Base-by-base conservation (phyloP, 257 asterid species). In the Nicotiana noctiflora region DNA sequence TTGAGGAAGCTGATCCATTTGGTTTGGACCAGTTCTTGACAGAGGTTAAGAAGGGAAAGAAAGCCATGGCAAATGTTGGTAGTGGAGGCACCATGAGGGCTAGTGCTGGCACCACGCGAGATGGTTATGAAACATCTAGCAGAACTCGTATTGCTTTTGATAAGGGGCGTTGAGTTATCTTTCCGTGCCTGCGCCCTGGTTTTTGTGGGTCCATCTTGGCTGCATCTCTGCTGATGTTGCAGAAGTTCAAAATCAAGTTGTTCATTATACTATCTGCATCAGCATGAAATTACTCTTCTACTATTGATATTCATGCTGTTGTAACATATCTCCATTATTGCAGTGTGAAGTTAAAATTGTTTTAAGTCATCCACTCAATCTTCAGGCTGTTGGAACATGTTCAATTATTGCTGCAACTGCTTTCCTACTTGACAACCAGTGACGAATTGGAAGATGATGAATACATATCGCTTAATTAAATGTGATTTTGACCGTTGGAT, bases 21-120 rank as follows among this genome's bases (percentile, higher is more conserved):
- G 97, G 98, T 80, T 85, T 95, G 77, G 97, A 93, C 84, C 94
- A 92, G 79, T 93, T 93, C 88, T 89, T 92, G 87, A 91, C 94
- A 0, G 95, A 92, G 89, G 99, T 95, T 21, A 93, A 95, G 84
- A 91, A 92, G 8, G 97, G 97, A 5, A 93, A 91, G 89, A 95
- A 89, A 67, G 97, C 98, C 25, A 87, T 93, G 86, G 96, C 92
- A 61, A 93, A 88, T 75, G 86, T 90, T 59, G 99, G 98, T 53
- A 86, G 89, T 49, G 89, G 86, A 15, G 88, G 90, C 23, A 86
- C 89, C 10, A 84, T 88, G 90, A 88, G 82, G 83, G 89, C 89
- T 21, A 86, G 84, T 82, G 90, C 88, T 46, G 90, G 90, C 27
- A 86, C 90, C 62, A 86, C 83, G 52, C 84, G 88, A 79, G 89